phyloP scores from a whole-genome alignment of 1,284 basidiomycete genomes.

The Flammula alnicola region DNA sequence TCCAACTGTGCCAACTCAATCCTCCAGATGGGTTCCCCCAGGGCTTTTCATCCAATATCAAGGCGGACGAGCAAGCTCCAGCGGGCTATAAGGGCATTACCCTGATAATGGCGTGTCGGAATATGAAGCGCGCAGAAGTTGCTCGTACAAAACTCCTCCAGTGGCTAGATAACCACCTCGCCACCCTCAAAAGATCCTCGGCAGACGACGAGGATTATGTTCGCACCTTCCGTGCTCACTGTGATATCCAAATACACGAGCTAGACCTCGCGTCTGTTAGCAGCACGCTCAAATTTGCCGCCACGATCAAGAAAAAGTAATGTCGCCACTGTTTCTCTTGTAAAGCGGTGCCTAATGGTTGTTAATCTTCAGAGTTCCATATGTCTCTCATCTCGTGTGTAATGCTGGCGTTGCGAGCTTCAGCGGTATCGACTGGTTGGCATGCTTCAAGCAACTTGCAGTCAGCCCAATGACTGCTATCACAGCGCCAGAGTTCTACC shows the following conservation, averaged over 20 bases:
- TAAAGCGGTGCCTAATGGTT: constrained; percentile 1
- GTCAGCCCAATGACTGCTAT: constrained; percentile 52
- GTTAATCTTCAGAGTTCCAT: constrained; percentile 67
- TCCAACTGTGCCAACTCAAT: constrained; percentile 60
- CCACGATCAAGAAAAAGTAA: constrained; percentile 59
- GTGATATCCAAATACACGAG: constrained; percentile 64
- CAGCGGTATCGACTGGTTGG: constrained; percentile 58
- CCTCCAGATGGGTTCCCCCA: constrained; percentile 57
- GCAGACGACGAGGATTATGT: constrained; percentile 52
- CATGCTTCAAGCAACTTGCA: constrained; percentile 56
- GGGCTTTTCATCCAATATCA: constrained; percentile 30
- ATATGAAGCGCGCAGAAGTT: constrained; percentile 61
- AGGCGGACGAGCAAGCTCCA: constrained; percentile 22
- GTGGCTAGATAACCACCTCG: constrained; percentile 59
- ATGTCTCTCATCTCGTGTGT: constrained; percentile 81
- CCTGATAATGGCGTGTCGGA: constrained; percentile 85
- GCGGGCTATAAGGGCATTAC: constrained; percentile 60
- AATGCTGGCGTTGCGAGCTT: constrained; percentile 83
- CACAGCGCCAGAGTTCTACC: constrained; percentile 64
- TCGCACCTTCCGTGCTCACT: constrained; percentile 60
- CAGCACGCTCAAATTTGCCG: constrained; percentile 70
- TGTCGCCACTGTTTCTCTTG: constrained; percentile 28
- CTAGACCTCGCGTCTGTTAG: constrained; percentile 70
- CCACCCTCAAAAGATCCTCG: constrained; percentile 33
- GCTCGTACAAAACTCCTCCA: constrained; percentile 60